phyloP scores from a whole-genome alignment of 441 rosid genomes.

The Rhodomyrtus psidioides region DNA sequence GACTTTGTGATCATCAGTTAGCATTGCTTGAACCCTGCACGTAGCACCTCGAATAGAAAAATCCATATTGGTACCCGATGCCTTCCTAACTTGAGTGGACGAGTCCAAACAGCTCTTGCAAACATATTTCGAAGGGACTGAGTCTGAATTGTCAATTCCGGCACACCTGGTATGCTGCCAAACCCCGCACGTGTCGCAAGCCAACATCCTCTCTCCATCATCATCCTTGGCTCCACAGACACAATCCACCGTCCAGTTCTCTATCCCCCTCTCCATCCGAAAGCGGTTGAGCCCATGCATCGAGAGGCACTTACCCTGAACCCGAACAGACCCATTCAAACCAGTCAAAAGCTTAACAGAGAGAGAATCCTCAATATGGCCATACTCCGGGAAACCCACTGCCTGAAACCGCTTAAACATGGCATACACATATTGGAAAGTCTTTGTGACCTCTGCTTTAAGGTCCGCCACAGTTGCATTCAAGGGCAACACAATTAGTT shows the following conservation, averaged over 20 bases:
- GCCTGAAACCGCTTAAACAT: constrained; percentile 55
- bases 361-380: constrained; percentile 31
- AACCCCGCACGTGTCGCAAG: constrained; percentile 55
- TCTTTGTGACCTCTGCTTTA: constrained; percentile 38
- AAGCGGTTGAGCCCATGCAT: constrained; percentile 39
- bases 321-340: constrained; percentile 20
- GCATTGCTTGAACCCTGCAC: constrained; percentile 35
- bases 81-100: neutral
- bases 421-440: constrained; percentile 56
- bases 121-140: constrained; percentile 32
- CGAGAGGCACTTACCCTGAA: constrained; percentile 40
- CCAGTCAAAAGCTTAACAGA: constrained; percentile 44
- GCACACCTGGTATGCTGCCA: constrained; percentile 78
- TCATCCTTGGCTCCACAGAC: constrained; percentile 68
- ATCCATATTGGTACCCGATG: neutral
- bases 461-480: constrained; percentile 48
- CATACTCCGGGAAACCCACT: constrained; percentile 36
- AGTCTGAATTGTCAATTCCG: constrained; percentile 39
- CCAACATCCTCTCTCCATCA: constrained; percentile 75
- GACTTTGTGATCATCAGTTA: constrained; percentile 9
- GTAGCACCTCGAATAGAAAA: constrained; percentile 9
- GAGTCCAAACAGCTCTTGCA: constrained; percentile 30
- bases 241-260: constrained; percentile 63
- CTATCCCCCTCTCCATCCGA: constrained; percentile 60
- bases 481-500: constrained; percentile 34